These are phyloP conservation scores for Colletotrichum tanaceti DNA, from an alignment of 2,329 filamentous ascomycete species.

Conservation along the genomic window DNA sequence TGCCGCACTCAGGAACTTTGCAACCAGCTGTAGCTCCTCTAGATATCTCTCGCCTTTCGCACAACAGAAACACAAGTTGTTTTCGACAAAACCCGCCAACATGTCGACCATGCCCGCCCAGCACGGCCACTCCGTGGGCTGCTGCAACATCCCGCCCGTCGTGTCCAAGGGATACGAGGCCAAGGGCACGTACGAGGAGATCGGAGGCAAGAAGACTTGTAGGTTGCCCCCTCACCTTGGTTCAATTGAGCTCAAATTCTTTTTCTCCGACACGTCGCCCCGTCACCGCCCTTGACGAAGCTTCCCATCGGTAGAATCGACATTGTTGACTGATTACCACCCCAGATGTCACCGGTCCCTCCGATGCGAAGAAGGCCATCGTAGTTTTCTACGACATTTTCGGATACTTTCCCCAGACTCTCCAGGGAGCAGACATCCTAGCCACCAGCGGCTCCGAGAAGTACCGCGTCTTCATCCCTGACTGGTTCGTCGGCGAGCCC, in stretches of 20 bases:
- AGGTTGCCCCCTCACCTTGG: constrained; percentile 33
- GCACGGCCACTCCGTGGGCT: constrained; percentile 66
- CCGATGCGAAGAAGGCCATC: constrained; percentile 66
- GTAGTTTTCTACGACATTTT: constrained; percentile 75
- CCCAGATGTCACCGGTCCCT: constrained; percentile 62
- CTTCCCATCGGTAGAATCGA: not conserved
- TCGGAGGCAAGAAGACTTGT: constrained; percentile 67
- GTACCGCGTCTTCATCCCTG: constrained; percentile 90
- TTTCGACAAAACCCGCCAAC: constrained; percentile 30
- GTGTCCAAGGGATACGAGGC: constrained; percentile 65
- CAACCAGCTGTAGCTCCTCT: not conserved
- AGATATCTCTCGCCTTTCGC: not conserved
- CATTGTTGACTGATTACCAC: not conserved
- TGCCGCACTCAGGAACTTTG: constrained; percentile 13
- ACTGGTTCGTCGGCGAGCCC: constrained; percentile 86
- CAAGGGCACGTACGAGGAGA: constrained; percentile 67
- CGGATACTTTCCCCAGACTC: constrained; percentile 75
- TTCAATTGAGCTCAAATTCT: not conserved
- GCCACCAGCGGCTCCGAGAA: constrained; percentile 67
- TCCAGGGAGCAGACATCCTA: constrained; percentile 77
- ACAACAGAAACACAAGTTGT: not conserved
- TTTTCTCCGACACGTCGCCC: not conserved
- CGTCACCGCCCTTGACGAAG: not conserved
- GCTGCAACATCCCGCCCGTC: constrained; percentile 70
- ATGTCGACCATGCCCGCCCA: constrained; percentile 65